Evolutionary conservation across 768 basidiomycete genomes (phyloP), one percentile per base, ranked within the genome.

Genomic region (Russula abietina): DNA sequence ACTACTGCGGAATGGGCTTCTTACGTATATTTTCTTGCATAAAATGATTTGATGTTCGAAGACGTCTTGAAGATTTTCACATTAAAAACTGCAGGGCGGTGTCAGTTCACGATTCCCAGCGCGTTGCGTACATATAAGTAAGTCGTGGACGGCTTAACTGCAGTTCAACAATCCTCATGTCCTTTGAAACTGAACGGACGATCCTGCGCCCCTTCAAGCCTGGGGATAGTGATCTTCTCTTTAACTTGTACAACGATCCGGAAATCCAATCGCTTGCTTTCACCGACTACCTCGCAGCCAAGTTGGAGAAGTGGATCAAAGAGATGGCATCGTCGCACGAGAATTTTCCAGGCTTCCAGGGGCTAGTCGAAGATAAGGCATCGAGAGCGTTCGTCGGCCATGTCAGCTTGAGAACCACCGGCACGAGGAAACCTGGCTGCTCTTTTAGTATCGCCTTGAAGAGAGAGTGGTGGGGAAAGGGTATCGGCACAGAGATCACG

Each of bases 141-240:
- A 7, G 22, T 45, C 10, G 16, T 24, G 50, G 50, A 43, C n/a
- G 32, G 24, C 32, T 19, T 79, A 4, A 69, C 68, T 24, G 69
- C 67, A 19, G 32, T 26, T 33, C 41, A 26, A 26, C 49, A 32
- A 51, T n/a, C 38, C 12, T 16, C 48, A 62, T 57, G 55, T 17
- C 54, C 0, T 61, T 55, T 30, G 54, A 61, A 41, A 61, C 60
- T 5, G 54, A 55, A 22, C 54, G 60, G 38, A 61, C 17, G 24
- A 51, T 54, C 43, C 50, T 59, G 26, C 62, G 62, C 14, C n/a
- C 57, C 36, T 30, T 58, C 57, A 30, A 53, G 36, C 51, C 62
- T n/a, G 22, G 60, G 36, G 64, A 65, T 55, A 38, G 26, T 30
- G 54, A 65, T 39, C 55, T 51, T 9, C 54, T 65, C 22, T 19